phyloP scores from a whole-genome alignment of 179 eudicot genomes.

The Beta corolliflora region DNA sequence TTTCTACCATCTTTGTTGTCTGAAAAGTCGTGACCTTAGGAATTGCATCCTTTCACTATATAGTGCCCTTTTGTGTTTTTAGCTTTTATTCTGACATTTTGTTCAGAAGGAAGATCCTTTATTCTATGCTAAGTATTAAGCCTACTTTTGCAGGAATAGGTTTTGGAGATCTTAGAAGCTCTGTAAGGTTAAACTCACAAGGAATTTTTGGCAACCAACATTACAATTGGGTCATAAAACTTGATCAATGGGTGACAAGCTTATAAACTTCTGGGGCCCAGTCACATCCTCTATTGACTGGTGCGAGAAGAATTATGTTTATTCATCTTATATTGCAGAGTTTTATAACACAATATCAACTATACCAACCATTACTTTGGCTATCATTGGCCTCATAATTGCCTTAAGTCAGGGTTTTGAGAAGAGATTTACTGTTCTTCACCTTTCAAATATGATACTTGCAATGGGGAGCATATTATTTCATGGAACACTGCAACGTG shows the following conservation, averaged over 20 bases:
- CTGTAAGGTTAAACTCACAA: not conserved
- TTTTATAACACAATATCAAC: slow-evolving; percentile 74
- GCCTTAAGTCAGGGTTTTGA: slow-evolving; percentile 76
- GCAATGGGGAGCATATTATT: slow-evolving; percentile 71
- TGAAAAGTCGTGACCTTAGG: not conserved
- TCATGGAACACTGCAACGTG: slow-evolving; percentile 65
- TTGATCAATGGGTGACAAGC: slow-evolving; percentile 53
- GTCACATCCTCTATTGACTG: slow-evolving; percentile 76
- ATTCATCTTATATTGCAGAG: slow-evolving; percentile 71
- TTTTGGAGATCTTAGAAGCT: not conserved
- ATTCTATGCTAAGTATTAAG: not conserved
- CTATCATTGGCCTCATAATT: slow-evolving; percentile 60
- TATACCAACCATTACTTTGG: slow-evolving; percentile 59
- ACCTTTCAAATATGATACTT: slow-evolving; percentile 68
- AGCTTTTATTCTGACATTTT: not conserved
- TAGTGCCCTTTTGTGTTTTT: not conserved
- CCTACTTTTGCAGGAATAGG: slow-evolving; percentile 10
- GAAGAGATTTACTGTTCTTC: slow-evolving; percentile 73
- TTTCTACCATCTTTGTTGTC: not conserved
- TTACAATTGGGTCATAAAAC: not conserved
- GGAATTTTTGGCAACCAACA: not conserved
- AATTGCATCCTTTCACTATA: not conserved
- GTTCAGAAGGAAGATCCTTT: not conserved
- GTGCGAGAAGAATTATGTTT: slow-evolving; percentile 66
- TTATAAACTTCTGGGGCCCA: slow-evolving; percentile 82